Evolutionary conservation across 345 rosid species (phyloP), one percentile per base, ranked within the genome.

Genomic region (Reutealis trisperma): DNA sequence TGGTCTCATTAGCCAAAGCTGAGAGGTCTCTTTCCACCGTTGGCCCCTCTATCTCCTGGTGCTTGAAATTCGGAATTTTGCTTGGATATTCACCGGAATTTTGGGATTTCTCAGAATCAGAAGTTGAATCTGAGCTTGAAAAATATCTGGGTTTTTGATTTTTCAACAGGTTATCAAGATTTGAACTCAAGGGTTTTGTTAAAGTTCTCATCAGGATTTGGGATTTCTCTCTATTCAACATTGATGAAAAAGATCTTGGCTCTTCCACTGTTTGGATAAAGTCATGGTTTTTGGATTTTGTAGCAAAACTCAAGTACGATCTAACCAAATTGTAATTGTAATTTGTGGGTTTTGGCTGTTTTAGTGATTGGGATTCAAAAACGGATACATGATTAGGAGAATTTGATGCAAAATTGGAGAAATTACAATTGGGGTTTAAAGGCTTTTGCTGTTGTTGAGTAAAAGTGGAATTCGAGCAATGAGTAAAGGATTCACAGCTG

Each of bases 41-140:
- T 1, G 97, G 96, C 0, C 98, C 99, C 75, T 92, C 96, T 80
- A 96, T 92, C 81, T 96, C 98, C 72, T 92, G 99, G 87, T 92
- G 97, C 86, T 93, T 91, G 88, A 90, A 89, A 68, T 87, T 83
- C 4, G 87, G 85, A 79, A 84, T 90, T 74, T 87, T 78, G 75
- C 86, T 90, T 6, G 89, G 88, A 54, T 81, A 76, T 32, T 77
- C 85, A 18, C 70, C 77, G 5, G 58, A 44, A 1, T 61, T 80
- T 8, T 27, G 65, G 10, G 78, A 60, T n/a, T 90, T 54, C 61
- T 79, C 83, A 1, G 76, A n/a, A 25, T 76, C 85, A 4, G 81
- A 2, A 41, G 77, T 25, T 8, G 88, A 49, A 51, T 57, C 81
- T 30, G 86, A 74, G 67, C 84, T 84, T 25, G 97, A 92, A 70